phyloP scores from a whole-genome alignment of 225 moss, liverwort and hornwort genomes.

The Bryoerythrophyllum caledonicum region DNA sequence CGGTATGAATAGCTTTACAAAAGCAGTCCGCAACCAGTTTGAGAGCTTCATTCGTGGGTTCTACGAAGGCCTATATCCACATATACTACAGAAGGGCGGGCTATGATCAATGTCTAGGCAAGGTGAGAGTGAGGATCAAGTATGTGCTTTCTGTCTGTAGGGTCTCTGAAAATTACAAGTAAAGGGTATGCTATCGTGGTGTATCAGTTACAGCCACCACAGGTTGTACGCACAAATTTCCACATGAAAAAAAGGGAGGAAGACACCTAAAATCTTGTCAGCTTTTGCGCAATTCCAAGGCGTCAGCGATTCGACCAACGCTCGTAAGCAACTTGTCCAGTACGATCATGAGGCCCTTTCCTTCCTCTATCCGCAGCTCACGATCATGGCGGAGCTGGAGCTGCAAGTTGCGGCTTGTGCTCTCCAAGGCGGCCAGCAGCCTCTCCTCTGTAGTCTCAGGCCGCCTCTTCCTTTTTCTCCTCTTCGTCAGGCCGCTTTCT shows the following conservation, averaged over 20 bases:
- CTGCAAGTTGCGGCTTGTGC: slow-evolving; percentile 49
- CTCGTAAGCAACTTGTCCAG: slow-evolving; percentile 50
- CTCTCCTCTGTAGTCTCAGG: slow-evolving; percentile 54
- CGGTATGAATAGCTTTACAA: slow-evolving; percentile 33
- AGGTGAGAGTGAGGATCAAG: slow-evolving; percentile 17
- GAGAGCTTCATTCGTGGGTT: slow-evolving; percentile 29
- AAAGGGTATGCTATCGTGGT: slow-evolving; percentile 25
- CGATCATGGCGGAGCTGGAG: slow-evolving; percentile 56
- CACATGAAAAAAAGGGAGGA: slow-evolving; percentile 3
- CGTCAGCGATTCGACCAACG: slow-evolving; percentile 58
- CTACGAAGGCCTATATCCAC: slow-evolving; percentile 32
- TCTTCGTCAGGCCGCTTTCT: slow-evolving; percentile 38
- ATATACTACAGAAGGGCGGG: slow-evolving; percentile 40
- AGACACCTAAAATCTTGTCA: slow-evolving; percentile 23
- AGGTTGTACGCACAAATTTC: slow-evolving; percentile 11
- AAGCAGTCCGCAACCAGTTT: slow-evolving; percentile 26
- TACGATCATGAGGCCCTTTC: slow-evolving; percentile 46
- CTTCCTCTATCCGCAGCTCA: slow-evolving; percentile 64
- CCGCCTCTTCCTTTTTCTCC: slow-evolving; percentile 53
- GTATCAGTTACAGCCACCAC: slow-evolving; percentile 26
- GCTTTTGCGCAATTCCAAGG: slow-evolving; percentile 51
- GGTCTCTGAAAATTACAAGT: slow-evolving; percentile 18
- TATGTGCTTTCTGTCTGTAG: not conserved
- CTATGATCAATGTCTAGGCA: slow-evolving; percentile 28
- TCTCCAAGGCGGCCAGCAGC: slow-evolving; percentile 52